These are phyloP conservation scores for Naganishia sp. DNA, from an alignment of 1,284 basidiomycete genomes.

Conservation along the genomic window DNA sequence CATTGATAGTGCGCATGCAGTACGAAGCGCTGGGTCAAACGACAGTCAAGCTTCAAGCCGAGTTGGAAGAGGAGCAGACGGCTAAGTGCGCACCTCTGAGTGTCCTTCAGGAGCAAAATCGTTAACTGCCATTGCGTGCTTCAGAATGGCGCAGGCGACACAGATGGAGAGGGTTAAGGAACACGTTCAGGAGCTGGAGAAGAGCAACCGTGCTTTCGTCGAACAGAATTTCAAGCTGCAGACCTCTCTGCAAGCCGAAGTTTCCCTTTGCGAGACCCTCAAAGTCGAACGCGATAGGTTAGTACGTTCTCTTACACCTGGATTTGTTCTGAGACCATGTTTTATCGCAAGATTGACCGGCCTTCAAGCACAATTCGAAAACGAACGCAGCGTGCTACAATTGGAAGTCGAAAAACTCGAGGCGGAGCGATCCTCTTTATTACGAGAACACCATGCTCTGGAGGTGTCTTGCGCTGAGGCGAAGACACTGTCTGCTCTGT, in stretches of 20 bases:
- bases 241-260: neutral
- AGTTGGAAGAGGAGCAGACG: slow-evolving; percentile 16
- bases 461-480: slow-evolving; percentile 2
- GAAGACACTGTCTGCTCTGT: neutral
- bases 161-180: neutral
- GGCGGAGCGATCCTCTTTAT: neutral
- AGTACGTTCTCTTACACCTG: no score
- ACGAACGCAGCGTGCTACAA: neutral
- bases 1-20: neutral
- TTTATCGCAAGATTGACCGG: neutral
- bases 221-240: neutral
- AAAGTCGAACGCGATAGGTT: no score
- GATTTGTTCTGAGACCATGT: no score
- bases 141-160: neutral
- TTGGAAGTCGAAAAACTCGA: neutral
- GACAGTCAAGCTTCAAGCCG: slow-evolving; percentile 1
- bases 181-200: neutral
- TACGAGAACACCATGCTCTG: neutral
- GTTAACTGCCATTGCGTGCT: neutral
- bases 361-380: neutral
- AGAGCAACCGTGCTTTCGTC: neutral
- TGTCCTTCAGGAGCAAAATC: neutral
- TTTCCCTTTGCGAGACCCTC: no score
- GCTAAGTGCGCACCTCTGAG: neutral
- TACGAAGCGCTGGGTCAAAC: neutral